Base-by-base conservation (phyloP, 768 basidiomycete genomes). In the Auricularia sp. region DNA sequence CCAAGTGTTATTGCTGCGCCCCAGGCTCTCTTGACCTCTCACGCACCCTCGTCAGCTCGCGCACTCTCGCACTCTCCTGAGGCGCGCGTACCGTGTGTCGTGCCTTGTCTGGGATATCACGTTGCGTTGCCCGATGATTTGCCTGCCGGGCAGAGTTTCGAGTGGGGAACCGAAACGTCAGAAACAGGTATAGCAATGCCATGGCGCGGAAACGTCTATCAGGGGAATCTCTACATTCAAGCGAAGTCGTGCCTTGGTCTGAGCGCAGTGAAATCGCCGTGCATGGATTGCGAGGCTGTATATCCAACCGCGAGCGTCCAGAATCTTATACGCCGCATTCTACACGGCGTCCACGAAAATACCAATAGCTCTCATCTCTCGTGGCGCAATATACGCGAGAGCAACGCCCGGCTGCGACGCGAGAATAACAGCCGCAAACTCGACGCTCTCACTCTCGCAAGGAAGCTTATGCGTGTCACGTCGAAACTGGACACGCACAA, bases 401-500 rank as follows among this genome's bases (percentile, higher is more conserved):
- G 16, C 16, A 16, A 51, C 47, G 47, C 10, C 10, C 7, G 47
- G 5, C 47, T 18, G 21, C 47, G 47, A 51, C 16, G 47, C 16
- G 16, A 51, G 47, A 16, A 18, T 16, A 51, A 51, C 47, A 51
- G 21, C 16, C 47, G 21, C 16, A 51, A 51, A 21, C 47, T 51
- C 16, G 21, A 16, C 16, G 47, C 16, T 2, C 21, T 51, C 11
- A 21, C 10, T 1, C 47, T 51, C 16, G 47, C 47, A 13, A 16
- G 47, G 16, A 51, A 51, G 47, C 47, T 51, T 21, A 51, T 16
- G 47, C 14, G 21, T 16, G 47, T 51, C 47, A 21, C 47, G 47
- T 51, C 47, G 14, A 51, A 16, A 16, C 14, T 71, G 5, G 64
- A 66, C 29, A 64, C 66, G 21, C 63, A 71, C 62, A 73, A 73